These are phyloP conservation scores for Coemansia sp. DNA, from an alignment of 192 early-diverging fungal genomes.

Conservation along the genomic window DNA sequence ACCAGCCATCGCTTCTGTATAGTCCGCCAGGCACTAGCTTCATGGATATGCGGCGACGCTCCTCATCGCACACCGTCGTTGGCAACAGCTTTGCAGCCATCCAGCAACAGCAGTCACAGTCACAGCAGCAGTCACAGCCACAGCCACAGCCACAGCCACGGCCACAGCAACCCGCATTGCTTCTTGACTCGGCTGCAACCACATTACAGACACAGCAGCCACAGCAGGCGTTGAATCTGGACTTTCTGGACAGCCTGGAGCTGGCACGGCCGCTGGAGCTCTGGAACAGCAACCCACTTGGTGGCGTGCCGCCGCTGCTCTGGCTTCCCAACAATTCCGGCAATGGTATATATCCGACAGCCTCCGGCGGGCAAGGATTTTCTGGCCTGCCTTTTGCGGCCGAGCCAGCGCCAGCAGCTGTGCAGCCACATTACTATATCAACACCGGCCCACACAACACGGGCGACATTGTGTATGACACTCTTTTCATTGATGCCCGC, in stretches of 20 bases:
- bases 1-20: neutral
- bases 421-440: conserved; percentile 1
- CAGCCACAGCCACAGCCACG: conserved; percentile 2
- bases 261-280: conserved; percentile 50
- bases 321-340: conserved; percentile 15
- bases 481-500: conserved; percentile 51
- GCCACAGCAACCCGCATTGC: neutral
- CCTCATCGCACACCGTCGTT: conserved; percentile 31
- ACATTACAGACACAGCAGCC: conserved; percentile 19
- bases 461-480: conserved; percentile 24
- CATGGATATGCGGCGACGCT: conserved; percentile 25
- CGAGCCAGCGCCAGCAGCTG: conserved; percentile 3
- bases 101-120: conserved; percentile 5
- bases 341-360: conserved; percentile 6
- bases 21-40: neutral
- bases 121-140: neutral
- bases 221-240: conserved; percentile 12
- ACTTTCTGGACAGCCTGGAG: conserved; percentile 26
- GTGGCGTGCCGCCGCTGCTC: conserved; percentile 18
- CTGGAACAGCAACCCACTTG: conserved; percentile 28
- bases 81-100: conserved; percentile 6
- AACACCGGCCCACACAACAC: conserved; percentile 13
- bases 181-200: neutral
- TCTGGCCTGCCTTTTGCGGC: conserved; percentile 24
- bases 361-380: conserved; percentile 4